Base-by-base conservation (phyloP, 148 eudicot genomes). In the Chenopodium berlandieri region DNA sequence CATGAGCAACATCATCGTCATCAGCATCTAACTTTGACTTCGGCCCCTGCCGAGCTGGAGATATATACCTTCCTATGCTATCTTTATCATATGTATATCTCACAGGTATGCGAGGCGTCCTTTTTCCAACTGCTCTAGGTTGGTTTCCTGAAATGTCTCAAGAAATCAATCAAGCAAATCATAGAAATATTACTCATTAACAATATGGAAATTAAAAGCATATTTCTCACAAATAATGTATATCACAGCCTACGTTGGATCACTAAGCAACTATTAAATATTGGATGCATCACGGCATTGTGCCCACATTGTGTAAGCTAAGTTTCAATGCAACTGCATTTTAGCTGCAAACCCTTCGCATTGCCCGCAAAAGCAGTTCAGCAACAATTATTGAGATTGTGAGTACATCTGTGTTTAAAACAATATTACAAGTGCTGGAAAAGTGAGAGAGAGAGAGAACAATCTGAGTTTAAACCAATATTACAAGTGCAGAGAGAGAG, bases 61-160 rank as follows among this genome's bases (percentile, higher is more conserved):
- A 91, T 78, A 87, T 76, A 72, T 87, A 88, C 76, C 82, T 89
- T 77, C 89, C 97, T 47, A 78, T 83, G 44, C 82, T 90, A 54
- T 84, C 89, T 87, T 84, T 91, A 78, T 93, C 94, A 79, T 85
- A 83, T 46, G 94, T 87, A 88, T 85, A 91, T 71, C 89, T 88
- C 82, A 97, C 89, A 74, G 98, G 98, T 69, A 91, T 84, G 68
- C 99, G 91, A 17, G 99, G 99, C 1, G 98, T 97, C 88, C 99
- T 92, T 88, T 97, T 97, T 75, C 99, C 98, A 83, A 97, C 99
- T 78, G 92, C 97, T 79, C 97, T 89, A 84, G 94, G 91, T 81
- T 92, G 91, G 80, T 80, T 91, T 75, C 88, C 97, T 95, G 84
- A 50, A 84, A 72, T 20, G 81, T 71, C 30, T 37, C 87, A 81